Evolutionary conservation across 163 green algal genomes (phyloP).

Genomic region (Chlamydomonas reinhardtii): DNA sequence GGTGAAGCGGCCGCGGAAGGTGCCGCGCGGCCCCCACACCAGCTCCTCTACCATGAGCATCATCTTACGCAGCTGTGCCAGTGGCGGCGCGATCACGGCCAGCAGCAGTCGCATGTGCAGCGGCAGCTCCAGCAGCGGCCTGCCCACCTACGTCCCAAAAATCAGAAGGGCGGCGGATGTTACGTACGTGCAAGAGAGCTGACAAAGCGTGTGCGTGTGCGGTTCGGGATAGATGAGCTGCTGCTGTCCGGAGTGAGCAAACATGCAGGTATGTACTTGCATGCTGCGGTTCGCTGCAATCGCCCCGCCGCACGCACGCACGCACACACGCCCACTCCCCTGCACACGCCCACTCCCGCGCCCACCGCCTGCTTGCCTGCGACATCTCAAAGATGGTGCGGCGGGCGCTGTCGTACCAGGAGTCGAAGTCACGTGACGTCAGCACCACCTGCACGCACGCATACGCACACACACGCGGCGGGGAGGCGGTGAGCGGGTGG

Average conservation of each 20-base stretch:
- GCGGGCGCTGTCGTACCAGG: conserved; percentile 7
- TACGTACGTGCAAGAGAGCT: too few species aligned
- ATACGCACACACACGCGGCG: too few species aligned
- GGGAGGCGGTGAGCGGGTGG: too few species aligned
- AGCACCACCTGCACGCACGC: conserved; percentile 24
- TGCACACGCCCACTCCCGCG: neutral
- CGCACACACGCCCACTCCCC: too few species aligned
- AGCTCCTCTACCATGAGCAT: conserved; percentile 1
- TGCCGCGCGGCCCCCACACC: neutral
- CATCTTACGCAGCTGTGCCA: neutral
- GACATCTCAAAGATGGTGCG: conserved; percentile 7
- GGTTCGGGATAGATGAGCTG: too few species aligned
- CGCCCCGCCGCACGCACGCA: too few species aligned
- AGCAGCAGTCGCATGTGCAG: neutral
- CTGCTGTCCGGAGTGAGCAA: too few species aligned
- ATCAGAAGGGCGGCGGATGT: too few species aligned
- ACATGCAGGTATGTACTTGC: too few species aligned
- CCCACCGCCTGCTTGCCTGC: neutral
- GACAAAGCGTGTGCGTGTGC: neutral
- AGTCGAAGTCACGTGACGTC: conserved; percentile 31
- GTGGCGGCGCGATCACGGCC: neutral
- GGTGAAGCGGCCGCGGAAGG: neutral
- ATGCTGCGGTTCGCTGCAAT: too few species aligned
- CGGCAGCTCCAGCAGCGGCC: too few species aligned
- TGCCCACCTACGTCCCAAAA: too few species aligned